Evolutionary conservation across 768 basidiomycete species (phyloP).

Genomic region (Mycena vitilis): DNA sequence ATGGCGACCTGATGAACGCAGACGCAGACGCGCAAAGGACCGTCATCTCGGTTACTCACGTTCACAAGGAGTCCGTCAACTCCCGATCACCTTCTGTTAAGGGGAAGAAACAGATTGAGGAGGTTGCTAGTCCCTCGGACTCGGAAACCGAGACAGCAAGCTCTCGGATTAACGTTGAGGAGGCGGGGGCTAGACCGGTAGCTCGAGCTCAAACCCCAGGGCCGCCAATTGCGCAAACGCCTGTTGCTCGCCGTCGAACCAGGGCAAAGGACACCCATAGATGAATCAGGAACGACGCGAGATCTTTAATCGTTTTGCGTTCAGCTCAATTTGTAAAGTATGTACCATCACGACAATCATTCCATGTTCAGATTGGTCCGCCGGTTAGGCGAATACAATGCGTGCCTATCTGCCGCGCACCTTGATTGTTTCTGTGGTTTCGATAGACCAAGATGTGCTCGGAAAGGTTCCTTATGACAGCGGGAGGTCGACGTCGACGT

Average conservation of each 20-base stretch:
- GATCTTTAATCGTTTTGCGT: too few species aligned
- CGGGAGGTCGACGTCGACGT: background rate
- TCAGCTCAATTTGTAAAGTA: too few species aligned
- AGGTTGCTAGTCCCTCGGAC: conserved; percentile 7
- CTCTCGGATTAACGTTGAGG: background rate
- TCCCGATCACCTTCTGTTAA: background rate
- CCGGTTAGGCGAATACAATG: too few species aligned
- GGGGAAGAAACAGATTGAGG: conserved; percentile 22
- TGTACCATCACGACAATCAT: too few species aligned
- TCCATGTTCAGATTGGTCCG: too few species aligned
- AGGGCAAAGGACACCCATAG: background rate
- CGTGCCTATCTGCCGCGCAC: too few species aligned
- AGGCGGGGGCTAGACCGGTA: background rate
- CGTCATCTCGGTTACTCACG: too few species aligned
- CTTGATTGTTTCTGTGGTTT: too few species aligned
- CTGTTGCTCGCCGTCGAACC: background rate
- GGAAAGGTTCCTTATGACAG: background rate
- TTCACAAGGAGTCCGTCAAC: background rate
- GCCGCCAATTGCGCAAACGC: conserved; percentile 7
- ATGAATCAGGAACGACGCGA: conserved; percentile 5
- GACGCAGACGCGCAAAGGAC: conserved; percentile 6
- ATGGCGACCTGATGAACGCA: conserved; percentile 37
- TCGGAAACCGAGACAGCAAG: background rate
- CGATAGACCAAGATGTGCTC: too few species aligned
- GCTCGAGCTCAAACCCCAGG: conserved; percentile 29